Evolutionary conservation across 345 rosid genomes (phyloP).

Genomic region (Bruguiera parviflora): DNA sequence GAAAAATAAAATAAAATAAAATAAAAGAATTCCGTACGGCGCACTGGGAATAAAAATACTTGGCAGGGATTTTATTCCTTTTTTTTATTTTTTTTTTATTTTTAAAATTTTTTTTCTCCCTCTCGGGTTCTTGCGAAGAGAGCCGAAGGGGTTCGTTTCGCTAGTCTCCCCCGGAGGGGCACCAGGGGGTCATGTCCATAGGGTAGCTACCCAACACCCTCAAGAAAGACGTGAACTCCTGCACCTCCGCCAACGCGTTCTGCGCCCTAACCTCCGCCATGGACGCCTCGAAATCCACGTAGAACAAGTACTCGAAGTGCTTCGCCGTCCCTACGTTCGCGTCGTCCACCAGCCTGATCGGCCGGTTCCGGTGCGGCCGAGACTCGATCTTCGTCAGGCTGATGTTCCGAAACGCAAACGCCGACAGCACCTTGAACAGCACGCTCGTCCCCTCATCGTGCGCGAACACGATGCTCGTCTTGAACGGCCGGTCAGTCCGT

Average conservation of each 20-base stretch:
- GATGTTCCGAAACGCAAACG: constrained; percentile 89
- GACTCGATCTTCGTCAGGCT: constrained; percentile 91
- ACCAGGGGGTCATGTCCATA: constrained; percentile 99
- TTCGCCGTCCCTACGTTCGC: constrained; percentile 76
- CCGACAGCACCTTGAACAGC: constrained; percentile 83
- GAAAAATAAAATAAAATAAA: no score
- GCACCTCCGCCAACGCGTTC: constrained; percentile 97
- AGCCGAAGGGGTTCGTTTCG: no score
- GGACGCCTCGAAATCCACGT: constrained; percentile 90
- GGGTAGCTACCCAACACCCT: constrained; percentile 97
- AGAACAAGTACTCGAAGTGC: constrained; percentile 89
- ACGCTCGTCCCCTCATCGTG: constrained; percentile 92
- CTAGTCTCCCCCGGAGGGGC: constrained; percentile 48
- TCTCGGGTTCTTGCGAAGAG: no score
- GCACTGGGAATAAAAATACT: no score
- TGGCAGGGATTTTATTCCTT: no score
- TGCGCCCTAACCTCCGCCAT: constrained; percentile 95
- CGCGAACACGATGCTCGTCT: constrained; percentile 96
- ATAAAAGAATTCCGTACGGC: no score
- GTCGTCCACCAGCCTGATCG: constrained; percentile 72
- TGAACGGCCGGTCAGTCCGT: constrained; percentile 87
- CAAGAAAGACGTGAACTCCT: constrained; percentile 94
- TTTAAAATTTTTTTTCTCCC: not conserved
- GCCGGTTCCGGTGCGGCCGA: constrained; percentile 80
- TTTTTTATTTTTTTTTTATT: not conserved